Percentiles rank a stretch among this genome's conserved stretches.
Conservation (phyloP, 2,329 filamentous ascomycete genomes). For the Setomelanomma holmii region DNA sequence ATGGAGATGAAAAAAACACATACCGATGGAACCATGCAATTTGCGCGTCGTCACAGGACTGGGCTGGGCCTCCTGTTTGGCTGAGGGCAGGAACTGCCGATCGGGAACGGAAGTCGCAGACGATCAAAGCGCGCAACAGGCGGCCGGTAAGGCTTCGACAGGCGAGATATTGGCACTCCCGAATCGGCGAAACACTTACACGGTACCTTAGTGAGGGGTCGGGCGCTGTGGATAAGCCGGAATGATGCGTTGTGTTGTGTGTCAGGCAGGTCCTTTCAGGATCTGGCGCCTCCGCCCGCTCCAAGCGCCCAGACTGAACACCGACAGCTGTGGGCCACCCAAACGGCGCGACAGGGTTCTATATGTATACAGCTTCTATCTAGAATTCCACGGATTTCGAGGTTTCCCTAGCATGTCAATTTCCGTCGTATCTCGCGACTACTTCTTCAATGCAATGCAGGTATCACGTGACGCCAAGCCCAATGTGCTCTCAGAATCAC, state of each 20-base stretch:
- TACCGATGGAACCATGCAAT: constrained; percentile 48
- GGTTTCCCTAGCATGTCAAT: background rate
- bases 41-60: constrained; percentile 49
- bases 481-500: background rate
- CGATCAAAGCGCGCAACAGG: constrained; percentile 28
- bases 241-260: constrained; percentile 45
- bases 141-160: constrained; percentile 35
- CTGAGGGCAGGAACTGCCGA: constrained; percentile 47
- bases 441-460: background rate
- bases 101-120: constrained; percentile 29
- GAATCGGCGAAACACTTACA: constrained; percentile 35
- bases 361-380: background rate
- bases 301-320: constrained; percentile 24
- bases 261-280: constrained; percentile 30
- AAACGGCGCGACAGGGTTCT: background rate
- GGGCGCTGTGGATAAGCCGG: constrained; percentile 46
- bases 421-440: background rate
- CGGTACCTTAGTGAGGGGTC: constrained; percentile 38
- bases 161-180: constrained; percentile 44
- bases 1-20: constrained; percentile 30
- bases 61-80: constrained; percentile 46
- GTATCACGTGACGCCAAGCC: constrained; percentile 8
- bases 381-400: background rate
- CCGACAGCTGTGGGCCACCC: background rate
- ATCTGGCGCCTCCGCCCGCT: constrained; percentile 24